Evolutionary conservation across 495 filamentous ascomycete genomes (phyloP).

Genomic region (Hypoxylon fragiforme): DNA sequence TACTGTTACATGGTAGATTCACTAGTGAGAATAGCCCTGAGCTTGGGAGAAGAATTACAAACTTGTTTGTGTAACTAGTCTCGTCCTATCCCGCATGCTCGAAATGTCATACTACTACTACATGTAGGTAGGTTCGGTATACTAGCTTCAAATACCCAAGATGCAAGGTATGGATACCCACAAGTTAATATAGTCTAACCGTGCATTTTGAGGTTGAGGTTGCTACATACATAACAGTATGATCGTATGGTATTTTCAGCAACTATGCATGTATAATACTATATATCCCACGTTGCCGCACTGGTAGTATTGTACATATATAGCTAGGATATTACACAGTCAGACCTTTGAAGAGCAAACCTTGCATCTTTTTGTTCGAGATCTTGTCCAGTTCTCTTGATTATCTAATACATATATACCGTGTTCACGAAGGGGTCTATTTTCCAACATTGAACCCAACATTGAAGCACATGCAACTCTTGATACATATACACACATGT

Average conservation of each 20-base stretch:
- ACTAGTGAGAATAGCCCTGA: not conserved
- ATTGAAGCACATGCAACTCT: too few relatives aligned
- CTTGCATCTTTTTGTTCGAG: not conserved
- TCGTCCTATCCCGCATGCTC: constrained; percentile 22
- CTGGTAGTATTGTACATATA: constrained; percentile 4
- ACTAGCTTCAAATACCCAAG: too few relatives aligned
- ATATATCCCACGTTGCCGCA: constrained; percentile 12
- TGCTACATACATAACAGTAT: too few relatives aligned
- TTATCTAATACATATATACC: too few relatives aligned
- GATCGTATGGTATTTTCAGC: constrained; percentile 10
- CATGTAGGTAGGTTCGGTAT: too few relatives aligned
- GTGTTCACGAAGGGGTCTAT: too few relatives aligned
- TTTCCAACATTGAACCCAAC: too few relatives aligned
- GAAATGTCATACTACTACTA: constrained; percentile 17
- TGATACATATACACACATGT: constrained; percentile 8
- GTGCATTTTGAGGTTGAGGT: too few relatives aligned
- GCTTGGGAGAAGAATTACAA: constrained; percentile 19
- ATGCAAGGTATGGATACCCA: too few relatives aligned
- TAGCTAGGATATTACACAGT: not conserved
- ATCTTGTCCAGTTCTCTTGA: not conserved
- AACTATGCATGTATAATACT: constrained; percentile 18
- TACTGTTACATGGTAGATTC: constrained; percentile 8
- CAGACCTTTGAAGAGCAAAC: too few relatives aligned
- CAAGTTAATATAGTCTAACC: too few relatives aligned
- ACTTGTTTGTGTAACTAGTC: constrained; percentile 23